These are phyloP conservation scores for Phialophora verrucosa DNA, from an alignment of 2,329 filamentous ascomycete species.

Conservation along the genomic window DNA sequence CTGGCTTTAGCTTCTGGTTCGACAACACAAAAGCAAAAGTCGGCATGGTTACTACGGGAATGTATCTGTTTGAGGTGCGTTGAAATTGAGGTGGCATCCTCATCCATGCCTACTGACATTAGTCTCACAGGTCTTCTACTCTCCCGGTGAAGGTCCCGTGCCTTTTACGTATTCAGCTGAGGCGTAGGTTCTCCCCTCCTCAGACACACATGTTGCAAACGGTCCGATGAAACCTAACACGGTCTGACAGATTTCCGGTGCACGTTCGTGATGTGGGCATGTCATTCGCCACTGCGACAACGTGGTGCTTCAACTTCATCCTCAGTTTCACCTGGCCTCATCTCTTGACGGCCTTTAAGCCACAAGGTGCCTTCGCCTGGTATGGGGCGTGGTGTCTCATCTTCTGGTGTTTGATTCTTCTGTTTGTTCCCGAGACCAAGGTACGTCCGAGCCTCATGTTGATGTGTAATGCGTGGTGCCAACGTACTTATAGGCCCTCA, in stretches of 20 bases:
- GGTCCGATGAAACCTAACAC: conserved; percentile 56
- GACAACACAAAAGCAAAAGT: conserved; percentile 44
- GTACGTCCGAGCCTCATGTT: conserved; percentile 19
- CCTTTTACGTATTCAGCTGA: conserved; percentile 68
- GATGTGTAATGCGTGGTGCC: background rate
- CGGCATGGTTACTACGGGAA: conserved; percentile 53
- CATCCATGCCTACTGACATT: background rate
- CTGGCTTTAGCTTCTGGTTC: conserved; percentile 60
- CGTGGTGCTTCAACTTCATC: conserved; percentile 63
- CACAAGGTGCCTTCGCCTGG: conserved; percentile 62
- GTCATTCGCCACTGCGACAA: conserved; percentile 62
- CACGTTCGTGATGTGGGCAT: conserved; percentile 68
- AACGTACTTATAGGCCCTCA: conserved; percentile 40
- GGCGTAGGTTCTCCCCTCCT: conserved; percentile 45
- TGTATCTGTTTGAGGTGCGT: conserved; percentile 39
- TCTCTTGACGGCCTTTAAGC: conserved; percentile 55
- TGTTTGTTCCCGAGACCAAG: conserved; percentile 60
- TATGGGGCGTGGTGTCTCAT: conserved; percentile 63
- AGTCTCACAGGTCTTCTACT: conserved; percentile 53
- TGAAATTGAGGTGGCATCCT: background rate
- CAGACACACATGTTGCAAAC: conserved; percentile 37
- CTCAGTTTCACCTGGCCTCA: conserved; percentile 60
- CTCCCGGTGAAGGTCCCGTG: conserved; percentile 65
- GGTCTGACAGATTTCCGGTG: conserved; percentile 62
- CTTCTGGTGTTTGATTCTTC: conserved; percentile 55